A percentile compares a stretch with the other conserved stretches of the same genome.
Conservation (phyloP, 31 red algal species). For the Asparagopsis taxiformis region DNA sequence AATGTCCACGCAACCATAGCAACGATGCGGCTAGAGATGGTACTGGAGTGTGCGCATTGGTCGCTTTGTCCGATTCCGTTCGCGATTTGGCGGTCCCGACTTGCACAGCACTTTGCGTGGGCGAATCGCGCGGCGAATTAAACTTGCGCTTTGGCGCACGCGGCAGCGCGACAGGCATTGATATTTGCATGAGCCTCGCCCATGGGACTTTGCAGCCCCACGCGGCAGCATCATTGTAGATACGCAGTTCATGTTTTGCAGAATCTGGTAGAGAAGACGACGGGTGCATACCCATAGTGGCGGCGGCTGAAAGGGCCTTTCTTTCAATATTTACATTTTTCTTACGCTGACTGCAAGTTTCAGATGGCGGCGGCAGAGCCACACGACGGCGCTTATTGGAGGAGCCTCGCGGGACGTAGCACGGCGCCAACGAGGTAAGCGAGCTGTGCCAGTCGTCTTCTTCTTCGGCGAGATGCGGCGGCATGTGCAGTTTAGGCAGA, state of each 20-base stretch:
- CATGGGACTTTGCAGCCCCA: conserved; percentile 1
- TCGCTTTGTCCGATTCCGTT: background rate
- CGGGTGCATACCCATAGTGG: background rate
- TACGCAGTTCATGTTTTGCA: background rate
- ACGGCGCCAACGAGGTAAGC: background rate
- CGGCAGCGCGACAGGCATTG: conserved; percentile 7
- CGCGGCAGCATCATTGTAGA: background rate
- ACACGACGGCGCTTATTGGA: background rate
- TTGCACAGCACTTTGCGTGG: background rate
- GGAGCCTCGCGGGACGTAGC: background rate
- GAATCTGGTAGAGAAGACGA: background rate
- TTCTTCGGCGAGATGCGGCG: too few species aligned
- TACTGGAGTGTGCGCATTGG: background rate
- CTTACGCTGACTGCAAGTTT: conserved; percentile 1
- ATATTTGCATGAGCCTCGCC: conserved; percentile 17
- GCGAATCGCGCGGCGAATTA: background rate
- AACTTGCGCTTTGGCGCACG: background rate
- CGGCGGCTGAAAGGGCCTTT: conserved; percentile 10
- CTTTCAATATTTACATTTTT: conserved; percentile 6
- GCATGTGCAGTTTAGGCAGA: too few species aligned
- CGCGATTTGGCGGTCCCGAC: background rate
- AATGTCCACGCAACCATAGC: conserved; percentile 1
- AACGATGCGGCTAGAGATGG: conserved; percentile 18
- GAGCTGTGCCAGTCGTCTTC: conserved; percentile 3
- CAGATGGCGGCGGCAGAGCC: background rate